Evolutionary conservation across 768 basidiomycete species (phyloP), one percentile per base, ranked within the genome.

Genomic region (Daedaleopsis nitida): DNA sequence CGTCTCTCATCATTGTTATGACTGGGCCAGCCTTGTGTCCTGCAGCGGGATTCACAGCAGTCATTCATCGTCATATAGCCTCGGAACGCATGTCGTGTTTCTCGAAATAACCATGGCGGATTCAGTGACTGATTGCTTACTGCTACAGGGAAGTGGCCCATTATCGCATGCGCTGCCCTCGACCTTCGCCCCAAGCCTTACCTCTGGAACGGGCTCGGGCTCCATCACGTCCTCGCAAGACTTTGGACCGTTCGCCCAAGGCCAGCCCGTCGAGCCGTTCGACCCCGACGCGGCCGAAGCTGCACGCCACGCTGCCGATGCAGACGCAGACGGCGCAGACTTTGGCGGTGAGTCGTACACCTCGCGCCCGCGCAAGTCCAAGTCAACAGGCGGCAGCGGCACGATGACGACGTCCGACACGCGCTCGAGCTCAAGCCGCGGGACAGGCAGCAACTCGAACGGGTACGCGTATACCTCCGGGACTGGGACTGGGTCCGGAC

Each of bases 281-380:
- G 74, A 75, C 19, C 78, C 79, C 23, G 85, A 84, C 24, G 80
- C 77, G 1, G 76, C 76, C 0, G 80, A 81, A 23, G 83, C 81
- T 23, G 80, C 77, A 2, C 76, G 75, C 0, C 80, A 81, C 21
- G 83, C 81, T 13, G 62, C 79, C 23, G 85, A 84, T 17, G 79
- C 76, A 2, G 76, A 75, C 0, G 81, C 80, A 16, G 81, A 78
- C 13, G 77, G 74, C 17, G 86, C 84, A 0, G 88, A 90, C 72
- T 76, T 89, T 19, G 88, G 82, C 44, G 88, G 82, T 1, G 79
- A 77, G 44, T 60, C 81, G 12, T 89, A 89, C 69, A 67, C 81
- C 7, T 76, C 65, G n/a, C 64, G 68, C 2, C 56, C 69, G 23
- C 67, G 79, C 42, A 75, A 50, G 50, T 27, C 21, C 37, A 14